Evolutionary conservation across 2,329 filamentous ascomycete genomes (phyloP).

Genomic region (Coniochaeta sp.): DNA sequence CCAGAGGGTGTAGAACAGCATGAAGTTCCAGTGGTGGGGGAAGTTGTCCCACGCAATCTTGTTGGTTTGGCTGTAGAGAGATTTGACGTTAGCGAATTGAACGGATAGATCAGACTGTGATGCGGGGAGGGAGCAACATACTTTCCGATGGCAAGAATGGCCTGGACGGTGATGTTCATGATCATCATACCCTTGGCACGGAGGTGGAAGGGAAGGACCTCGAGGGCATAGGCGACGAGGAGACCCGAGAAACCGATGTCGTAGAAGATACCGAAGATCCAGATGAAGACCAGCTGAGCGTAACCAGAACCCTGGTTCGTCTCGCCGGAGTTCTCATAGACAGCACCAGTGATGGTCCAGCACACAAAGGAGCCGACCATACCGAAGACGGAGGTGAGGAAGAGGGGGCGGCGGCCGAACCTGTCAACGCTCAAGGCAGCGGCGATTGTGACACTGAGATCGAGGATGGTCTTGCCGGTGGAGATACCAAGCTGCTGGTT

Average conservation of each 20-base stretch:
- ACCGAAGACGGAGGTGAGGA: slow-evolving; percentile 40
- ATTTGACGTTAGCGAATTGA: background rate
- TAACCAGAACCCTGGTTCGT: slow-evolving; percentile 38
- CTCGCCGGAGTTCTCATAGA: slow-evolving; percentile 37
- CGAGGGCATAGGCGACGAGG: slow-evolving; percentile 48
- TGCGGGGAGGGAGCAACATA: slow-evolving; percentile 25
- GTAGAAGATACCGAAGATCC: slow-evolving; percentile 52
- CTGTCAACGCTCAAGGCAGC: slow-evolving; percentile 43
- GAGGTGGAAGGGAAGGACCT: slow-evolving; percentile 50
- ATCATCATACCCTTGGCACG: slow-evolving; percentile 55
- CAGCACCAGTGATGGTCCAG: slow-evolving; percentile 45
- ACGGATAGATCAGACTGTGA: background rate
- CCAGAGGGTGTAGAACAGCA: slow-evolving; percentile 59
- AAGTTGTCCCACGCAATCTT: slow-evolving; percentile 54
- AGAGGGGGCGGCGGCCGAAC: slow-evolving; percentile 44
- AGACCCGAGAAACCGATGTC: slow-evolving; percentile 53
- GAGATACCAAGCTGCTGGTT: slow-evolving; percentile 47
- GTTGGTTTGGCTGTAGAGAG: slow-evolving; percentile 48
- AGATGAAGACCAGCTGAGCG: slow-evolving; percentile 50
- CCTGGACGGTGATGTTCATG: slow-evolving; percentile 58
- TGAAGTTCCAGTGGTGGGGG: slow-evolving; percentile 55
- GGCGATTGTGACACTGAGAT: slow-evolving; percentile 48
- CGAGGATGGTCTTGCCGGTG: slow-evolving; percentile 51
- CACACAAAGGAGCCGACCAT: slow-evolving; percentile 36
- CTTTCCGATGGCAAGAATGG: slow-evolving; percentile 52